Base-by-base conservation (phyloP, 179 eudicot genomes). In the Beta lomatogona region DNA sequence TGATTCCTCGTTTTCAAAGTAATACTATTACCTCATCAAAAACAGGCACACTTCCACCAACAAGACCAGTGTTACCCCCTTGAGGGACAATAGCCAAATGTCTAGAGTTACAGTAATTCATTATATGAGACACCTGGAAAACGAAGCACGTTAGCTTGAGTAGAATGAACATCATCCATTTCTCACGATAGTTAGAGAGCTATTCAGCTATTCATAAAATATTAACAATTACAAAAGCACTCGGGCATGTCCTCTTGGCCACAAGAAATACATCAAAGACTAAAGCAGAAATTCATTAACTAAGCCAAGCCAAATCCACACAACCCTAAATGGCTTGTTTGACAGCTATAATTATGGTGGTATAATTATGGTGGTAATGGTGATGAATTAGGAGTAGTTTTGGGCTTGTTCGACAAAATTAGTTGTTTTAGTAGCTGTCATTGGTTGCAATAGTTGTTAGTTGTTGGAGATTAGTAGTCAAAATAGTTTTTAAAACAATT, bases 61-160 rank as follows among this genome's bases (percentile, higher is more conserved):
- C 99, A 83, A 96, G 98, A 82, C 99, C 97, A 73, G 99, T 96
- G 83, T 96, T 96, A 82, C 98, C 99, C 83, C 99, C 99, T 87
- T 96, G 99, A 58, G 99, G 99, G 71, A 96, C 99, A 83, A 94
- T 94, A 77, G 99, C 98, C 81, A 96, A 69, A 78, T 87, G 78
- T 84, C 97, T 91, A 57, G 93, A 96, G 82, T 84, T 88, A 80
- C 98, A 94, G 82, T 96, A 90, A 70, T 85, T 88, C 79, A 94
- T 91, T 83, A 96, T 88, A 78, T 87, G 91, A 80, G 98, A 91
- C 60, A 96, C 96, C 98, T 96, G 94, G 84, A 86, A 21, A 78
- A 0, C 15, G 70, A 78, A 36, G 36, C n/a, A 75, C 7, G 63
- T 7, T n/a, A 85, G 44, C 22, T 22, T 7, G 3, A 22, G 60